Evolutionary conservation across 148 eudicot species (phyloP), one percentile per base, ranked within the genome.

Genomic region (Camellia japonica): DNA sequence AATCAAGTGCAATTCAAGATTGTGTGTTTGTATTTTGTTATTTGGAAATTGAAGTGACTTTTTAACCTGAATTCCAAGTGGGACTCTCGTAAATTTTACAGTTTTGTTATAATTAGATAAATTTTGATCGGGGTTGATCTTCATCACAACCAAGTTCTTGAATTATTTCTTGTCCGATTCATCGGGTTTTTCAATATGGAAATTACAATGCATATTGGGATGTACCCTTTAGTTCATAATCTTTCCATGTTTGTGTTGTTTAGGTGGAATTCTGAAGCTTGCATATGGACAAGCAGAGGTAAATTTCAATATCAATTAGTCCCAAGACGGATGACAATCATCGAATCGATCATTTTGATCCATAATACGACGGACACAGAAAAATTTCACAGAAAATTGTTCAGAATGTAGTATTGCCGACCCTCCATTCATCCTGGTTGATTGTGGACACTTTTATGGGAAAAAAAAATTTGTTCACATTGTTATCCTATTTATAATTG

Each of bases 271-370:
- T 42, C 0, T 75, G 68, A 49, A 68, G 68, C 20, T 81, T 81
- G 73, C 65, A 2, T 58, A 55, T 6, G 83, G 75, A 75, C 79
- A 81, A 69, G 79, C 80, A 51, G 38, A 80, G 83, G 83, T 80
- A 73, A 30, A 38, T 13, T 55, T 20, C 8, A 30, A 56, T 30
- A 73, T 4, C 1, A 16, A 8, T 11, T 18, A 30, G 38, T 30
- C 38, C 38, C 38, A 30, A 30, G 38, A 30, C 38, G 1, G 38
- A 30, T 30, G 38, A 30, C 61, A 58, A 58, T 58, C 61, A 11
- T 58, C 0, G 61, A 54, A 54, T 54, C 12, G 1, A 7, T 7
- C 12, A 11, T 54, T 54, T 7, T 54, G 7, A 6, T 54, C 7
- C 7, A 2, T 7, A 54, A 11, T 54, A 54, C 12, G 7, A 0